Base-by-base conservation (phyloP, 805 yeast genomes). In the Wickerhamomyces tratensis region DNA sequence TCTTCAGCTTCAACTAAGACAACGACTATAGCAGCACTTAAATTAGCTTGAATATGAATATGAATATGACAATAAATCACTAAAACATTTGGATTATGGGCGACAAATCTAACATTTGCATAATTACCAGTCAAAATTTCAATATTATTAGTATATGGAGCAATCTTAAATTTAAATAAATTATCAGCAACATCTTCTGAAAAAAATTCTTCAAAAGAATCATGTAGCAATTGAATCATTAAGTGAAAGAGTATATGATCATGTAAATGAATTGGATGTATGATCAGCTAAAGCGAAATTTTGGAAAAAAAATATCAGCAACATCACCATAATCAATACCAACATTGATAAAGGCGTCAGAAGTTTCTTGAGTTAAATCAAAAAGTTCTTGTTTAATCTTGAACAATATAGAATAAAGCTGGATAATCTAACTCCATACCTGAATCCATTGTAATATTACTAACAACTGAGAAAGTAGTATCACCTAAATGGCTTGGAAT, bases 1-100 rank as follows among this genome's bases (percentile, higher is more conserved):
- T 7, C 31, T 11, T 29, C 5, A 9, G 87, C 96, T 68, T 91
- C 98, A 42, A 91, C 67, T 37, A 93, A 67, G 10, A 73, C 70
- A 43, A 88, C 54, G 11, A 95, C 95, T 54, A 91, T 74, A 57
- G 98, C 98, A 70, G 93, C 98, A 56, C 80, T 74, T 71, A 91
- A 75, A 69, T 64, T 68, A 8, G 63, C 58, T 25, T 59, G 49
- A 42, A 60, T 61, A 44, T 64, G 68, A 41, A 68, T 63, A 45
- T 59, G 49, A 42, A 60, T 61, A 44, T 64, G 68, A 41, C 68
- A 64, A 45, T 64, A 68, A 7, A 61, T 33, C 20, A 56, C 46
- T 61, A 67, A 63, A 10, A 52, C 44, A 5, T 63, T 65, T 2
- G 62, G 67, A 37, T 61, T 63, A 36, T 60, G 52, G 2, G 65